A percentile compares a stretch with the other conserved stretches of the same genome.
Evolutionary conservation across 1,284 basidiomycete species (phyloP).

Genomic region (Clitocybe nebularis): DNA sequence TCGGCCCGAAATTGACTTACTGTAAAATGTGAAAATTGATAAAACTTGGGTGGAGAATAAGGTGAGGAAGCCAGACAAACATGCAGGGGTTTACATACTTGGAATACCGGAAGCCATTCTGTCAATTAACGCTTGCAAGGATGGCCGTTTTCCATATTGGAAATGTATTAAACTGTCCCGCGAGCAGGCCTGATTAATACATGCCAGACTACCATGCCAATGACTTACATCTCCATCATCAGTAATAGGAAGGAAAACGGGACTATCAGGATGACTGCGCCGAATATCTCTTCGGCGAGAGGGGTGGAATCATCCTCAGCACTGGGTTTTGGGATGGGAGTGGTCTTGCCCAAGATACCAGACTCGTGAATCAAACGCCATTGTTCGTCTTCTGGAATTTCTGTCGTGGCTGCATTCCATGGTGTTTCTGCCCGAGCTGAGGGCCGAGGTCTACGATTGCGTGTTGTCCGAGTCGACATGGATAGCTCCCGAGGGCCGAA

Average conservation of each 20-base stretch:
- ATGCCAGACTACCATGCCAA: too few species aligned
- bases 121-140: slow-evolving; percentile 42
- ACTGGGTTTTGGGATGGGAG: slow-evolving; percentile 8
- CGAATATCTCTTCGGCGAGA: slow-evolving; percentile 69
- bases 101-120: slow-evolving; percentile 63
- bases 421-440: too few species aligned
- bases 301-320: slow-evolving; percentile 36
- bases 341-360: slow-evolving; percentile 52
- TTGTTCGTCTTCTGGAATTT: slow-evolving; percentile 72
- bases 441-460: too few species aligned
- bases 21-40: slow-evolving; percentile 72
- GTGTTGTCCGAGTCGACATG: too few species aligned
- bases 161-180: slow-evolving; percentile 56
- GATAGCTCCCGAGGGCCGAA: too few species aligned
- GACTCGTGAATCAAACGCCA: slow-evolving; percentile 69
- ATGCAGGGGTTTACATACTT: slow-evolving; percentile 43
- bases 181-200: slow-evolving; percentile 24
- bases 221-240: slow-evolving; percentile 79
- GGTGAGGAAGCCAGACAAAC: not conserved
- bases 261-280: slow-evolving; percentile 56
- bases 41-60: slow-evolving; percentile 43
- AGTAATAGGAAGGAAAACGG: slow-evolving; percentile 69
- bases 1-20: slow-evolving; percentile 36
- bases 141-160: slow-evolving; percentile 63
- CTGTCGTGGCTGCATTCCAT: too few species aligned